A percentile compares a stretch with the other conserved stretches of the same genome.
Conservation (phyloP, 2,329 filamentous ascomycete species). For the Sclerotinia nivalis region DNA sequence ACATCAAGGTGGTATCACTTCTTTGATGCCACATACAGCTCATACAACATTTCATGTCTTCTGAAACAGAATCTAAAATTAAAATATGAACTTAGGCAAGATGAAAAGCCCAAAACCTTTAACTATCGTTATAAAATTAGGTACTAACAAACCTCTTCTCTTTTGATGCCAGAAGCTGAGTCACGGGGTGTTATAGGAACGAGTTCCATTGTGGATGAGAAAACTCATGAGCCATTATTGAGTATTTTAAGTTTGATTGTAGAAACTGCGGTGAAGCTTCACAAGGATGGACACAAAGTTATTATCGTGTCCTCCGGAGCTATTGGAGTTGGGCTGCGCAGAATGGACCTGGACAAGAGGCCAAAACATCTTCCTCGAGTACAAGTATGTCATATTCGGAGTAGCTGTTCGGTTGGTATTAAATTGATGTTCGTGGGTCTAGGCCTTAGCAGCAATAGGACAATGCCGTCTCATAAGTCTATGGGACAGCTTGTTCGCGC, state of each 20-base stretch:
- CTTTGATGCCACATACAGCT: background rate
- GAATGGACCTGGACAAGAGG: slow-evolving; percentile 84
- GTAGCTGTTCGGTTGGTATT: background rate
- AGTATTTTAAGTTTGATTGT: slow-evolving; percentile 91
- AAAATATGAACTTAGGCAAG: slow-evolving; percentile 27
- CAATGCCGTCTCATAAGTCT: slow-evolving; percentile 93
- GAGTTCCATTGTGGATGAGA: slow-evolving; percentile 97
- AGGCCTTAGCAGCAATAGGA: slow-evolving; percentile 91
- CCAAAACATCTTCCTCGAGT: slow-evolving; percentile 89
- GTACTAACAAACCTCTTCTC: slow-evolving; percentile 42
- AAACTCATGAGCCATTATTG: slow-evolving; percentile 87
- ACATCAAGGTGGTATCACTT: background rate
- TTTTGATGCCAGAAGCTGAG: slow-evolving; percentile 5
- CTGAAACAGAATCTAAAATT: background rate
- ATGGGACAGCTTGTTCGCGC: slow-evolving; percentile 89
- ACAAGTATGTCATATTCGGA: slow-evolving; percentile 56
- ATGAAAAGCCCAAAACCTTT: slow-evolving; percentile 58
- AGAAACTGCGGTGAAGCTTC: slow-evolving; percentile 84
- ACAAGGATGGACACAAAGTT: slow-evolving; percentile 88
- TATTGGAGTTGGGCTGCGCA: slow-evolving; percentile 87
- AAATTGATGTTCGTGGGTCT: background rate
- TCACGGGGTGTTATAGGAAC: slow-evolving; percentile 64
- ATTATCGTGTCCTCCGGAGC: slow-evolving; percentile 96
- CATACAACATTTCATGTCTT: background rate
- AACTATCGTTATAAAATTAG: slow-evolving; percentile 69